phyloP scores from a whole-genome alignment of 305 asterid species.

The Fraxinus nigra region DNA sequence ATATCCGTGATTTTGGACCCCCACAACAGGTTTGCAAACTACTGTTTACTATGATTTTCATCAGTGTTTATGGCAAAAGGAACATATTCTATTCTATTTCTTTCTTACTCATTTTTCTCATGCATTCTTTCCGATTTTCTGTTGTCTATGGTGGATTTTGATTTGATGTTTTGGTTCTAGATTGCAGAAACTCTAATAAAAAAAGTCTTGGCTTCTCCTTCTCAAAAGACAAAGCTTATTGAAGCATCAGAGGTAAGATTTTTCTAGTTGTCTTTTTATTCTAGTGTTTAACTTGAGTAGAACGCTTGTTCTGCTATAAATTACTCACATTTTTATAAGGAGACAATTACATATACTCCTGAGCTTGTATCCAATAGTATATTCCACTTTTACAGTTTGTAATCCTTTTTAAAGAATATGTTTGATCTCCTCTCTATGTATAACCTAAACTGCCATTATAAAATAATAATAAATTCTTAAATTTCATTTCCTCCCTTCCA shows the following conservation, averaged over 20 bases:
- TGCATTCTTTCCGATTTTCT: background rate
- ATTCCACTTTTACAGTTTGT: background rate
- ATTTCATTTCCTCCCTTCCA: background rate
- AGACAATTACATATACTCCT: background rate
- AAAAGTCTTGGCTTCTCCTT: constrained; percentile 76
- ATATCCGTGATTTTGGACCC: constrained; percentile 84
- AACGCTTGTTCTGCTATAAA: background rate
- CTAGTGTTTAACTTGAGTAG: background rate
- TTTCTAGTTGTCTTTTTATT: background rate
- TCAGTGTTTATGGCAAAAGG: background rate
- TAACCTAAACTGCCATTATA: background rate
- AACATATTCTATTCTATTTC: background rate
- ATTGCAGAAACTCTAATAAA: constrained; percentile 71
- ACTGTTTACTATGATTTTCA: background rate
- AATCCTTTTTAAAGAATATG: background rate
- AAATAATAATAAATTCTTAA: background rate
- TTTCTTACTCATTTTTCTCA: background rate
- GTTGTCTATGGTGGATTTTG: background rate
- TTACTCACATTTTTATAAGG: background rate
- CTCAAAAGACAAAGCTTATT: constrained; percentile 81
- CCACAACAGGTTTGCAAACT: constrained; percentile 62
- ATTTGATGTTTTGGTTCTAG: constrained; percentile 35
- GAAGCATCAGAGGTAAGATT: constrained; percentile 66
- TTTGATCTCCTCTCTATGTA: background rate
- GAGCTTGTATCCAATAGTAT: background rate